phyloP scores from a whole-genome alignment of 352 stramenopile species.

The Globisporangium paddicum region DNA sequence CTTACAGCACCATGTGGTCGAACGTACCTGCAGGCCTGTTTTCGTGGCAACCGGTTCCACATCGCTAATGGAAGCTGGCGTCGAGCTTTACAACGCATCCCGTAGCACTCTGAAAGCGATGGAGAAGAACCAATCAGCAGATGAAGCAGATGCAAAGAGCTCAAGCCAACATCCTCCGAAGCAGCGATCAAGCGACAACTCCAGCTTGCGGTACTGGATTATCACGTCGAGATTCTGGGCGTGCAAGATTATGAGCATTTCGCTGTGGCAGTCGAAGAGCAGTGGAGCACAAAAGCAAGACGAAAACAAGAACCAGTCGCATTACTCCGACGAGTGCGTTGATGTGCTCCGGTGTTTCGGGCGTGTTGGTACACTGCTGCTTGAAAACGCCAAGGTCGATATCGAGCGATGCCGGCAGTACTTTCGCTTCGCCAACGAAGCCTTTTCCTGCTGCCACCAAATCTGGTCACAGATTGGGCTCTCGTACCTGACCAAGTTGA shows the following conservation, averaged over 20 bases:
- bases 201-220: conserved; percentile 18
- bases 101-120: conserved; percentile 34
- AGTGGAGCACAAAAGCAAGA: not conserved
- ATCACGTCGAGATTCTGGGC: conserved; percentile 45
- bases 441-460: conserved; percentile 34
- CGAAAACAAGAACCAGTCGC: conserved; percentile 12
- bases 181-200: conserved; percentile 6
- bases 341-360: conserved; percentile 73
- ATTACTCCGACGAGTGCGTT: conserved; percentile 57
- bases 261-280: conserved; percentile 31
- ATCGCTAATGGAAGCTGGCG: conserved; percentile 51
- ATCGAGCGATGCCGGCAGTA: conserved; percentile 47
- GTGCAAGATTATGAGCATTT: conserved; percentile 58
- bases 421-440: conserved; percentile 45
- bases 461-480: conserved; percentile 70
- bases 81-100: conserved; percentile 69
- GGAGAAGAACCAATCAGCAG: not conserved
- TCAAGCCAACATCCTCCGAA: not conserved
- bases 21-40: conserved; percentile 19
- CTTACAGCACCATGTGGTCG: conserved; percentile 27
- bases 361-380: conserved; percentile 52
- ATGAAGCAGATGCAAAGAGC: not conserved
- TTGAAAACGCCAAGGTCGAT: conserved; percentile 51
- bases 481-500: conserved; percentile 59
- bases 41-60: conserved; percentile 19